A percentile compares a stretch with the other conserved stretches of the same genome.
Conservation (phyloP, 805 yeast genomes). For the Maudiozyma saulgeensis region DNA sequence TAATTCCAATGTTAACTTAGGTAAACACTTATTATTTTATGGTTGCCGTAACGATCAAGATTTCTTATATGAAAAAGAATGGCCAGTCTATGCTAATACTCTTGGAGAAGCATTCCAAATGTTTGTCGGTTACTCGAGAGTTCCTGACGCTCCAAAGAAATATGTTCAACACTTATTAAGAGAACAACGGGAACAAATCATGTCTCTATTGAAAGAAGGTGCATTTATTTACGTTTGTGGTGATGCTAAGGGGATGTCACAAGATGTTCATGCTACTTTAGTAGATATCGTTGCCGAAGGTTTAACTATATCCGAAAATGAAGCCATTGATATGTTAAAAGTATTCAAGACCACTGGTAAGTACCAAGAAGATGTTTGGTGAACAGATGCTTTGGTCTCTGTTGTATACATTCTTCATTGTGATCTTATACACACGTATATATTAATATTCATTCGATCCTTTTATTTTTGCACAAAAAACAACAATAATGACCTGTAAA, state of each 20-base stretch:
- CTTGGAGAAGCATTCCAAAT: constrained; percentile 60
- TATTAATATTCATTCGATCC: too few species aligned
- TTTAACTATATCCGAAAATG: constrained; percentile 51
- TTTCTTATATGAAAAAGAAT: constrained; percentile 79
- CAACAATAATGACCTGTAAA: too few species aligned
- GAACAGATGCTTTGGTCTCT: constrained; percentile 11
- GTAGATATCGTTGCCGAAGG: constrained; percentile 51
- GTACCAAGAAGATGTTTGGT: constrained; percentile 98
- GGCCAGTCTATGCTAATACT: constrained; percentile 61
- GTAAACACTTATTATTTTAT: constrained; percentile 68
- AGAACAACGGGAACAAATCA: constrained; percentile 39
- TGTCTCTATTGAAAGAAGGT: constrained; percentile 49
- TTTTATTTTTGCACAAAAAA: too few species aligned
- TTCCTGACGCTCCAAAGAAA: constrained; percentile 47
- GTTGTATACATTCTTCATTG: not conserved
- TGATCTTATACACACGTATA: too few species aligned
- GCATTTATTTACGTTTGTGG: constrained; percentile 95
- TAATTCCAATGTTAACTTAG: constrained; percentile 38
- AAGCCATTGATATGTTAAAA: constrained; percentile 71
- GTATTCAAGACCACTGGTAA: constrained; percentile 73
- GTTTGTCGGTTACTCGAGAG: constrained; percentile 77
- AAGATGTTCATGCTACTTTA: constrained; percentile 74
- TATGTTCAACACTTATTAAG: constrained; percentile 78
- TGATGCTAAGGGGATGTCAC: constrained; percentile 93
- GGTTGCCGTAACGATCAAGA: constrained; percentile 88